Conservation (phyloP, 805 yeast genomes). For the Tetrapisispora nanseiensis region DNA sequence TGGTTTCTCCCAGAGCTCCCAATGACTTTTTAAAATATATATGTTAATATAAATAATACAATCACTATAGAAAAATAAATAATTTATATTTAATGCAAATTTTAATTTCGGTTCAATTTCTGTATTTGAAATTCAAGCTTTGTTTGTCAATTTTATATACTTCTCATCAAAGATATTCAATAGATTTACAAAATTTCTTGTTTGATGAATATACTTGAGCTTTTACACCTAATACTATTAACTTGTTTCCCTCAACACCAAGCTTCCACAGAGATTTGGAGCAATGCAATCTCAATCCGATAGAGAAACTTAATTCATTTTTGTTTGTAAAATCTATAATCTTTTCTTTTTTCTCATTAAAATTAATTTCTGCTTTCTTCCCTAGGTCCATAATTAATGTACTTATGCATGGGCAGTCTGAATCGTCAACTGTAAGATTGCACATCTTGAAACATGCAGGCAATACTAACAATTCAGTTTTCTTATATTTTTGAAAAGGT, state of each 20-base stretch:
- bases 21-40: too few species aligned
- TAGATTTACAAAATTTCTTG: constrained; percentile 11
- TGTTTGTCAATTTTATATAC: too few species aligned
- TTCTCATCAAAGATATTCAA: constrained; percentile 14
- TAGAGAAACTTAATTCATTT: constrained; percentile 2
- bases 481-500: background rate
- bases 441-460: constrained; percentile 19
- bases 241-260: constrained; percentile 9
- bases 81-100: too few species aligned
- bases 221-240: constrained; percentile 17
- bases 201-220: constrained; percentile 12
- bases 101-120: too few species aligned
- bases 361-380: background rate
- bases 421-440: constrained; percentile 12
- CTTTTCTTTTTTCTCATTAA: constrained; percentile 6
- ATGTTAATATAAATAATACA: too few species aligned
- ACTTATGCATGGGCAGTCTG: constrained; percentile 8
- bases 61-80: too few species aligned
- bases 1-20: too few species aligned
- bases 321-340: constrained; percentile 12
- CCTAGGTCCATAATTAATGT: constrained; percentile 7
- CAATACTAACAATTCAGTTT: constrained; percentile 6
- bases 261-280: constrained; percentile 19
- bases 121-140: too few species aligned
- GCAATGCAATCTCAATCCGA: constrained; percentile 13